Evolutionary conservation across 306 rosid species (phyloP), one percentile per base, ranked within the genome.

Genomic region (Carpinus fangiana): DNA sequence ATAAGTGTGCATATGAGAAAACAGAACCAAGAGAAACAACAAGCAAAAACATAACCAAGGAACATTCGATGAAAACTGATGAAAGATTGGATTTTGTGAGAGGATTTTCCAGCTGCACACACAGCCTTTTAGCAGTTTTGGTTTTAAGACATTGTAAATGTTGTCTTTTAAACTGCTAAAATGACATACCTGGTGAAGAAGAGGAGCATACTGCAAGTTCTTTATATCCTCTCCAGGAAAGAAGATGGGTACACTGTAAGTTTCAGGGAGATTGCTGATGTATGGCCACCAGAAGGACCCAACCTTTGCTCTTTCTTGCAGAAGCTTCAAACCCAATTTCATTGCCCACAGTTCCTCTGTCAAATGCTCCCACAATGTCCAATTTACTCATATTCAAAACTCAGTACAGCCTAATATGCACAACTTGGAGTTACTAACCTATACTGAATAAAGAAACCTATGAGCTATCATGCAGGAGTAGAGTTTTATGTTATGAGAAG

Each of bases 201-300:
- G 83, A 78, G 98, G 98, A 84, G 98, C 98, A 80, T 95, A 95
- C 72, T 95, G 98, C 93, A 95, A 89, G 77, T 86, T 95, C 89
- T 90, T 91, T 54, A 92, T 90, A 73, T 92, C 97, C 62, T 92
- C 97, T 14, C 98, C 93, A 2, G 87, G 86, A 74, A 91, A 92
- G 87, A 95, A 95, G 80, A 95, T 92, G 55, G 98, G 98, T 7
- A 90, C 76, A 20, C 79, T 88, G 81, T 85, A 92, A 12, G 90
- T 83, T 82, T 91, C 83, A 0, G 98, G 98, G 76, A 92, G 98
- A 83, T 93, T 92, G 88, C 93, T 81, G 80, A 95, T 86, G 76
- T 95, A 95, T 28, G 98, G 93, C 96, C 97, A 92, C 98, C 98
- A 95, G 74, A 90, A 95, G 20, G 98, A 95, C 82, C 93, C 98